Evolutionary conservation across 1,284 basidiomycete species (phyloP).

Genomic region (Sphaerobolus stellatus): DNA sequence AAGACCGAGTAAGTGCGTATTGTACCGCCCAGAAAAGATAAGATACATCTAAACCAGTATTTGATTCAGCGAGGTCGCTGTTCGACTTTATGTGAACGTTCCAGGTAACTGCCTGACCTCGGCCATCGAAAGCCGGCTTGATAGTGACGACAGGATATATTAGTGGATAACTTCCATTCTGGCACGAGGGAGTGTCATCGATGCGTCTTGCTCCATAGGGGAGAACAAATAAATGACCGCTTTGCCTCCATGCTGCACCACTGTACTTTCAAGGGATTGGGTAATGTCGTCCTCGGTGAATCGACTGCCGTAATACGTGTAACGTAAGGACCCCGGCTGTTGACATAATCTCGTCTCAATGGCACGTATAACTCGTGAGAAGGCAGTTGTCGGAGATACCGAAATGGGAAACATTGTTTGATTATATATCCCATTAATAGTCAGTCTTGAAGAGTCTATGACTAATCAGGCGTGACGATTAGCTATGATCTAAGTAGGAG

Average conservation of each 20-base stretch:
- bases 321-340: no score
- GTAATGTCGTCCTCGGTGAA: no score
- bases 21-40: not conserved
- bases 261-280: no score
- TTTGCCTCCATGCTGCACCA: not conserved
- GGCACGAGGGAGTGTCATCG: conserved; percentile 13
- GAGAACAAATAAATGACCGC: not conserved
- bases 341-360: not conserved
- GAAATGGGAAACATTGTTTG: not conserved
- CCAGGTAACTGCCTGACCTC: not conserved
- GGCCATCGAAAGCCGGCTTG: not conserved
- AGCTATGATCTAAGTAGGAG: not conserved
- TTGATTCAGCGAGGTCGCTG: not conserved
- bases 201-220: not conserved
- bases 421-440: not conserved
- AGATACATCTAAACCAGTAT: not conserved
- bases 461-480: not conserved
- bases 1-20: not conserved
- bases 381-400: not conserved
- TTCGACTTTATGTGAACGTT: not conserved
- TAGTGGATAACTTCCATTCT: conserved; percentile 25
- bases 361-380: not conserved
- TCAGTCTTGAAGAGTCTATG: not conserved
- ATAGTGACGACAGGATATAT: conserved; percentile 19
- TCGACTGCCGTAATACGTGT: no score